Evolutionary conservation across 2,329 filamentous ascomycete genomes (phyloP), one percentile per base, ranked within the genome.

Genomic region (Colletotrichum liriopes): DNA sequence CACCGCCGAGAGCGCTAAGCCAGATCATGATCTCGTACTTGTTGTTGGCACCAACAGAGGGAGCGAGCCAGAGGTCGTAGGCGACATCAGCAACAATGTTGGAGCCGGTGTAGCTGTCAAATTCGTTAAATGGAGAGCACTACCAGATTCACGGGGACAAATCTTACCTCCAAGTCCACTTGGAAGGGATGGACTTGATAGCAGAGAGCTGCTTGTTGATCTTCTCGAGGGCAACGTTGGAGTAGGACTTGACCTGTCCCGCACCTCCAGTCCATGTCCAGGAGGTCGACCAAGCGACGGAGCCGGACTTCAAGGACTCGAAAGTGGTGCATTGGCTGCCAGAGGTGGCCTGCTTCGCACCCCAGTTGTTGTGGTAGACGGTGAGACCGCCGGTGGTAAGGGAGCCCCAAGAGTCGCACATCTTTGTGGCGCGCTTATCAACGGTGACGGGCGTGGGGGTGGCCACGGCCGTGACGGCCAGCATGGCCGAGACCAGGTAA

Each of bases 31-130:
- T 74, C 61, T 77, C 75, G 66, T 89, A 90, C 76, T 89, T 82
- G 26, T 84, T 77, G 61, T 83, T 84, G 39, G 77, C 79, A 8
- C 85, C 81, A n/a, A 82, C 82, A 47, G 84, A 82, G 32, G 79
- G 79, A 16, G 82, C 81, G 49, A 88, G 88, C 82, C 91, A 91
- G 62, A 91, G 79, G 76, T 91, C 88, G 78, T 90, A 91, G 29
- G 88, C 83, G 16, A 91, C 89, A 76, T 91, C 84, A 55, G 87
- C 87, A 51, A 89, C 81, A 60, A 90, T 76, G 69, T 78, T 77
- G 58, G 80, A 81, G 74, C 86, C 87, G 5, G 82, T 83, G 79
- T 90, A 89, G 64, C 74, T 76, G 6, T 1, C 0, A 0, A 26
- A 6, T 0, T 11, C 14, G 65, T 72, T 20, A 65, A 4, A 43